Base-by-base conservation (phyloP, 345 rosid genomes). In the Citropsis articulata region DNA sequence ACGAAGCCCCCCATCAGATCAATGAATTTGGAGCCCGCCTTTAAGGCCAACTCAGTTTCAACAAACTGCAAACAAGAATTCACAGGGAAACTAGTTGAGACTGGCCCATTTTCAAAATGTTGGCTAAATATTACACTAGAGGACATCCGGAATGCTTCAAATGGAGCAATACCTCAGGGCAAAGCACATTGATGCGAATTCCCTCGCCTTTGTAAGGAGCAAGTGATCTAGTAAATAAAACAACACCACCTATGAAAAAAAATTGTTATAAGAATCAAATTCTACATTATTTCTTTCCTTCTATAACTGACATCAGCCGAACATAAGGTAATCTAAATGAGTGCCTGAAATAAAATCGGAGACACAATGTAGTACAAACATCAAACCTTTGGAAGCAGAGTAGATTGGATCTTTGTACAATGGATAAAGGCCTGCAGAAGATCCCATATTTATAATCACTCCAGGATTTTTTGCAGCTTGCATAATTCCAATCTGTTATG, bases 351-450 rank as follows among this genome's bases (percentile, higher is more conserved):
- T 9, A 16, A 66, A 68, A 57, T 60, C 18, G 57, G 63, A 25
- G 74, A 69, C 73, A 36, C 50, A 66, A 74, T 62, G 55, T 30
- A 36, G 38, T 59, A 78, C 14, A 59, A 74, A 57, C 56, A 78
- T 30, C 82, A 81, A 80, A 93, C 99, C 99, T 93, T 95, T 95
- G 42, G 97, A 69, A 69, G 66, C 84, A 81, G 92, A 78, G 81
- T 95, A 95, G 85, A 92, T 85, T 73, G 99, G 95, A 65, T 95
- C 98, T 4, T 0, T 0, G 68, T 74, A 19, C 89, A 82, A 62
- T 30, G 99, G 99, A 86, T 95, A 93, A 74, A 95, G 95, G 64
- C 97, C 98, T 5, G 94, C 78, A 81, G 98, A 82, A 66, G 99
- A 95, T 18, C 97, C 97, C 87, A 95, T 18, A 82, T 95, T 95